A percentile compares a stretch with the other conserved stretches of the same genome.
phyloP scores from a whole-genome alignment of 768 basidiomycete genomes.

The Termitomyces titanicus region DNA sequence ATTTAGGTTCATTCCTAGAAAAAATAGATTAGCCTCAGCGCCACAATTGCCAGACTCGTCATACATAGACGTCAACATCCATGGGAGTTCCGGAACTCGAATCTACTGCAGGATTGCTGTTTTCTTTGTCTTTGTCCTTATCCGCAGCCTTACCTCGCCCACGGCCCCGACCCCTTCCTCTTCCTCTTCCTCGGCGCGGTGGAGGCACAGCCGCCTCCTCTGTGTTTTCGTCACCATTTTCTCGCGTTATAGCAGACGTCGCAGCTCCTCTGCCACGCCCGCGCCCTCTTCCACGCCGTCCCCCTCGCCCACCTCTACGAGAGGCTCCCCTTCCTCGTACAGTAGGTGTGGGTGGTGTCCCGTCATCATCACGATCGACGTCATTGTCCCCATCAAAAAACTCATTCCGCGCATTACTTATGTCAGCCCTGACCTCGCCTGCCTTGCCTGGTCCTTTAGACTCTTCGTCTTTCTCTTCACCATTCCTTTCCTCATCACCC shows the following conservation, averaged over 20 bases:
- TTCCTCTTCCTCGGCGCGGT: conserved; percentile 29
- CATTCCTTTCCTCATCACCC: conserved; percentile 37
- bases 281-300: conserved; percentile 19
- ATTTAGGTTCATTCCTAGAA: neutral
- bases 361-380: conserved; percentile 46
- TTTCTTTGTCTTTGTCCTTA: conserved; percentile 28
- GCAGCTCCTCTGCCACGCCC: conserved; percentile 18
- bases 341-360: neutral
- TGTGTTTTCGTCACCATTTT: conserved; percentile 36
- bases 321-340: conserved; percentile 17
- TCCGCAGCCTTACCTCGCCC: conserved; percentile 24
- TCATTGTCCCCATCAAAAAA: conserved; percentile 74
- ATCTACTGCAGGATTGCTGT: conserved; percentile 20
- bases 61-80: conserved; percentile 15
- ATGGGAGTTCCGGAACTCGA: conserved; percentile 12
- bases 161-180: conserved; percentile 29
- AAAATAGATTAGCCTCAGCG: neutral
- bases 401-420: conserved; percentile 56
- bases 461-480: conserved; percentile 47
- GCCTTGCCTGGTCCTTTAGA: conserved; percentile 43
- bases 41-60: neutral
- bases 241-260: conserved; percentile 16
- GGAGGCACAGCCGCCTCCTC: conserved; percentile 27
- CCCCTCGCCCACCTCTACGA: conserved; percentile 31
- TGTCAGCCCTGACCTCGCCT: conserved; percentile 54